Evolutionary conservation across 73 alveolate species (phyloP).

Genomic region (Breviolum minutum): DNA sequence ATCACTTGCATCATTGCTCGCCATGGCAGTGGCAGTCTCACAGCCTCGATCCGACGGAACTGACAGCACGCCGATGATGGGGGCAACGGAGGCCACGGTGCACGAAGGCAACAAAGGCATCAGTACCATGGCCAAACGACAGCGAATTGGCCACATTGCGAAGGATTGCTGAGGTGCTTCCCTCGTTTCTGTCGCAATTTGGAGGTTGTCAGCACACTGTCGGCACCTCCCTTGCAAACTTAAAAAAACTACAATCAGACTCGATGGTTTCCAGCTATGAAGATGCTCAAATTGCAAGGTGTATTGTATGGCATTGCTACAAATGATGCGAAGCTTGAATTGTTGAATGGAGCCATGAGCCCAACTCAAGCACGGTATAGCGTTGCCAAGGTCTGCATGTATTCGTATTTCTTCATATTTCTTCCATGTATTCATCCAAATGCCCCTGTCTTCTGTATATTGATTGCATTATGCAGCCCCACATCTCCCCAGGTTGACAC

Average conservation of each 20-base stretch:
- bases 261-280: not conserved
- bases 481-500: not conserved
- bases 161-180: not conserved
- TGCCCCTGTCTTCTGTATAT: not conserved
- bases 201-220: not conserved
- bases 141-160: not conserved
- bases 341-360: not conserved
- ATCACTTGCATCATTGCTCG: not conserved
- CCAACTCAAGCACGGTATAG: no score
- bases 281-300: not conserved
- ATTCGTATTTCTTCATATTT: not conserved
- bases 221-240: no score
- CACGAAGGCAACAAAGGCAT: not conserved
- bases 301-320: not conserved
- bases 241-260: no score
- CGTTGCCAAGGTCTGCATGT: not conserved
- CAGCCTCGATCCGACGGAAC: not conserved
- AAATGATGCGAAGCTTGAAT: not conserved
- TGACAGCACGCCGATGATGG: conserved; percentile 49
- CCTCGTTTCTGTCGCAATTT: not conserved
- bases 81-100: not conserved
- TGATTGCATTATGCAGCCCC: not conserved
- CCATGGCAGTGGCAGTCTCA: conserved; percentile 17
- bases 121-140: not conserved
- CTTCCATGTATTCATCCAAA: not conserved